Percentiles rank a stretch among this genome's conserved stretches.
These are phyloP conservation scores for Torulaspora gathmanii DNA, from an alignment of 805 yeast species.

Conservation along the genomic window DNA sequence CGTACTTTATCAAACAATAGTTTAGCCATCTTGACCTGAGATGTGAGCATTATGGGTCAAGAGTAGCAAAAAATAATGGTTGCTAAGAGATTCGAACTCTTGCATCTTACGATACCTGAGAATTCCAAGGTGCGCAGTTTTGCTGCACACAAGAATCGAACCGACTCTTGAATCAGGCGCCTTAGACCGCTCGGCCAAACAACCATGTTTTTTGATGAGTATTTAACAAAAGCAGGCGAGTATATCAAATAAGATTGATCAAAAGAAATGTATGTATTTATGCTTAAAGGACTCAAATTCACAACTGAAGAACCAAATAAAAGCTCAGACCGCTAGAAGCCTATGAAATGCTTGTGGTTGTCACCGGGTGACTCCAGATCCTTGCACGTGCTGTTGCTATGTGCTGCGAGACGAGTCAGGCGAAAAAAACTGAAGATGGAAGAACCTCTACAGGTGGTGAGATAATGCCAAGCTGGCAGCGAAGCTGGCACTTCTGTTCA, in stretches of 20 bases:
- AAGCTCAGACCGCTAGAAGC: not conserved
- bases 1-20: conserved; percentile 7
- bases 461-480: not conserved
- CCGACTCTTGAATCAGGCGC: conserved; percentile 23
- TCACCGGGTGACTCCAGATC: too few relatives aligned
- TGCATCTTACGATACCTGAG: conserved; percentile 27
- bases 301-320: too few relatives aligned
- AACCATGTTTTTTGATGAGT: conserved; percentile 10
- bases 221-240: not conserved
- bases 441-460: not conserved
- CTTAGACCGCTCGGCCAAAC: conserved; percentile 29
- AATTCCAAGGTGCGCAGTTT: conserved; percentile 11
- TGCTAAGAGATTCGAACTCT: conserved; percentile 28
- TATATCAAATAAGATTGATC: not conserved
- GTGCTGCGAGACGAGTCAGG: not conserved
- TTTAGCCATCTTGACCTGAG: not conserved
- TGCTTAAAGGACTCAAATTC: too few relatives aligned
- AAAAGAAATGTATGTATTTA: not conserved
- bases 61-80: conserved; percentile 13
- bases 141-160: conserved; percentile 15
- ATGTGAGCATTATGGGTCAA: not conserved
- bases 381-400: not conserved
- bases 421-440: conserved; percentile 1
- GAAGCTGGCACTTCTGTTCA: too few relatives aligned
- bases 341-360: not conserved